Base-by-base conservation (phyloP, 1,284 basidiomycete genomes). In the Chalciporus piperatoides region DNA sequence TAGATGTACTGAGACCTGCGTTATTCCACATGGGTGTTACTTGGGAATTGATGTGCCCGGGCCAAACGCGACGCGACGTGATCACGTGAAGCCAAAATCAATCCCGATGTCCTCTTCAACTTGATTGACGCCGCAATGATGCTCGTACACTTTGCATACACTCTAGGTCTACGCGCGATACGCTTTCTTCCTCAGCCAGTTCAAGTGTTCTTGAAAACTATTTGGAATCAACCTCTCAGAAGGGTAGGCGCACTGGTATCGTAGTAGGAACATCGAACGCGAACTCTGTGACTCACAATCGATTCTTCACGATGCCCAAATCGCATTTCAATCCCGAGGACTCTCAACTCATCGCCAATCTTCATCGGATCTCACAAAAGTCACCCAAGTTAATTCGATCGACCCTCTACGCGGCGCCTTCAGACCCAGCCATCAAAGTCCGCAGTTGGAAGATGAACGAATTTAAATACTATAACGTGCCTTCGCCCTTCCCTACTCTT, bases 371-470 rank as follows among this genome's bases (percentile, higher is more conserved):
- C 7, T 76, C 82, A 3, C 70, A 74, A 44, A 75, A 74, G 44
- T 73, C 72, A 0, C 76, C 77, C 2, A 87, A 83, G 63, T 71
- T 90, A 37, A 75, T 89, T 41, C 75, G 73, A 38, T 80, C 81
- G 4, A 71, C 74, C 0, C 59, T 68, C 3, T 84, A 87, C 60
- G 39, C 61, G 1, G 80, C 77, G 0, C 81, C 84, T 0, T 77
- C 77, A 0, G 79, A 79, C 51, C 74, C 79, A 0, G 59, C 62
- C 4, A 73, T 84, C 55, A 61, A 63, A 9, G 71, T 97, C 24
- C 77, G 79, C 10, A 92, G 88, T 71, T 97, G 93, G 94, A 95
- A 91, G 73, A 93, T 97, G 92, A 88, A 90, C 61, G 94, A 97
- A 67, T 90, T 85, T 75, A 90, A 92, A 67, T 97, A 97, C 70